Base-by-base conservation (phyloP, 73 alveolate species). In the Paramecium bursaria region DNA sequence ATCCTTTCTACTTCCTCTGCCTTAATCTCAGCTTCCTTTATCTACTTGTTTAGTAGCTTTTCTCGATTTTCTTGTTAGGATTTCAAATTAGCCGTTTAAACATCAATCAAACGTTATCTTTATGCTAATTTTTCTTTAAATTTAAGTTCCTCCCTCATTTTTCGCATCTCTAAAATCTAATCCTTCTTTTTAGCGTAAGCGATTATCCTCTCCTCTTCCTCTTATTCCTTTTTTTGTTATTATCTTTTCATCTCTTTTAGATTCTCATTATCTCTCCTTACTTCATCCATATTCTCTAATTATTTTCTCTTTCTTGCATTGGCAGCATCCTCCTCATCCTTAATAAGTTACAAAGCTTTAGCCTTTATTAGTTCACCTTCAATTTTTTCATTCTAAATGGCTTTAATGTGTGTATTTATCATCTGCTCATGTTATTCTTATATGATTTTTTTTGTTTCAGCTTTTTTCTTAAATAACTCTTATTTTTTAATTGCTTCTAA, bases 341-440 rank as follows among this genome's bases (percentile, higher is more conserved):
- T 51, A 9, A 79, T 50, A n/a, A 51, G 15, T 53, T 79, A 23
- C 29, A 33, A 47, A 9, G 85, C 96, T 57, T 94, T 92, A 47
- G 74, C 86, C 73, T 91, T 93, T 21, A 91, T 86, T 21, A 95
- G 50, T 76, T 93, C 85, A 1, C 99, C 99, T 75, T 95, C 99
- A 11, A 95, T 75, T 75, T 80, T 92, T 51, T 92, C 96, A 57
- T 94, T 95, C 85, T 95, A 92, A 13, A 90, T 61, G 85, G 76
- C 86, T 88, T 93, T 87, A 5, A 95, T 74, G 61, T 90, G 85
- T 54, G 79, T 87, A 77, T 88, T 91, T 22, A 87, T 90, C 90
- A 79, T 75, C 80, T 90, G 94, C 75, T 94, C 92, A 55, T 86
- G 85, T 61, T 94, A 74, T 53, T 88, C 57, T 35, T 92, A 85